Evolutionary conservation across 148 eudicot species (phyloP), one percentile per base, ranked within the genome.

Genomic region (Bassia scoparia): DNA sequence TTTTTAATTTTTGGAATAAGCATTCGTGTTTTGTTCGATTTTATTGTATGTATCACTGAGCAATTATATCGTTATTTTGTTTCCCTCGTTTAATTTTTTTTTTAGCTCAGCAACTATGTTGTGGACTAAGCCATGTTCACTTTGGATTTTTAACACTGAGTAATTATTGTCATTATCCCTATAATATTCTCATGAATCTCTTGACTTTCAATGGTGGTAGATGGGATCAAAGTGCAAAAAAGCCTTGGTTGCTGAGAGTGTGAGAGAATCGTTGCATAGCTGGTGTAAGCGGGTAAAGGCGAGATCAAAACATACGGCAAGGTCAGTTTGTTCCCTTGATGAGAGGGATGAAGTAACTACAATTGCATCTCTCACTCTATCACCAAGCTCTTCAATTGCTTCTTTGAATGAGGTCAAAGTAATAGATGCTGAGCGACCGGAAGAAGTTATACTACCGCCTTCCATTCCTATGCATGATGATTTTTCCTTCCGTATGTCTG

Each of bases 241-340:
- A 84, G 90, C 99, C 4, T 72, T 96, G 76, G 86, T 96, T 7
- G 92, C 99, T 0, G 96, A 92, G 64, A 92, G 97, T 56, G 97
- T 96, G 27, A 86, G 99, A 66, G 99, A 90, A 6, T 96, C 99
- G 5, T 88, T 92, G 46, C 97, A 96, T 72, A 90, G 87, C 50
- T 95, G 99, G 99, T 92, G 97, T 68, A 96, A 92, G 78, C 84
- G 99, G 71, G 99, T 92, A 26, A 96, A 89, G 73, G 88, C 80
- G 69, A 93, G 86, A 74, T 89, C 96, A 56, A 92, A 70, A 78
- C 86, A 81, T 3, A 75, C 99, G 49, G 85, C 91, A 30, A 84
- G 99, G 49, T 96, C 97, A 5, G 87, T 86, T 33, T 92, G 97
- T 70, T 96, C 83, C n/a, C 80, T 89, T 4, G 94, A 95, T 31